A percentile compares a stretch with the other conserved stretches of the same genome.
These are phyloP conservation scores for Alternaria solani DNA, from an alignment of 2,329 filamentous ascomycete genomes.

Conservation along the genomic window DNA sequence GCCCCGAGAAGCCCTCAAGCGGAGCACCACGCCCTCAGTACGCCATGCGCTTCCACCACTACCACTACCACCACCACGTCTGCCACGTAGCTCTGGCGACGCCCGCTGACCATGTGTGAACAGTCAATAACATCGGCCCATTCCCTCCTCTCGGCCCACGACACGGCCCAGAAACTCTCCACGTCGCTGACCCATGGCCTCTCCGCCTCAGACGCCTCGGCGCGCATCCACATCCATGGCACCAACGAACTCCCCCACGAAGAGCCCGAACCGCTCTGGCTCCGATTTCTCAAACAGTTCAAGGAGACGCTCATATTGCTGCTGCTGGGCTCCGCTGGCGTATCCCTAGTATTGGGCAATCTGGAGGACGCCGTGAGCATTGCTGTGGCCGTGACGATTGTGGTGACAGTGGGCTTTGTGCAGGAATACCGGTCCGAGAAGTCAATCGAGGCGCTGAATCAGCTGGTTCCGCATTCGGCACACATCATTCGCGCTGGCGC, in stretches of 20 bases:
- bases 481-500: conserved; percentile 76
- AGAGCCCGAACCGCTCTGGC: conserved; percentile 90
- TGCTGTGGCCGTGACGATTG: conserved; percentile 93
- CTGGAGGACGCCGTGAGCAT: conserved; percentile 96
- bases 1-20: conserved; percentile 36
- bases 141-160: conserved; percentile 74
- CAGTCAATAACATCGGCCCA: conserved; percentile 60
- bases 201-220: conserved; percentile 79
- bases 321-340: conserved; percentile 85
- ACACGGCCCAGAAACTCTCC: conserved; percentile 78
- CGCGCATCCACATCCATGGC: conserved; percentile 80
- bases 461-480: conserved; percentile 92
- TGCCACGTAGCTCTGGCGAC: conserved; percentile 5
- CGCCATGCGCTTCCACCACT: conserved; percentile 10
- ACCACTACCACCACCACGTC: background rate
- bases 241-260: conserved; percentile 96
- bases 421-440: conserved; percentile 98
- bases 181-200: conserved; percentile 88
- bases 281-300: conserved; percentile 95
- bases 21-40: conserved; percentile 45
- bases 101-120: conserved; percentile 27
- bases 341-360: conserved; percentile 91
- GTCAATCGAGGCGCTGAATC: conserved; percentile 92
- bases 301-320: conserved; percentile 93
- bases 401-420: conserved; percentile 93